Percentiles rank a stretch among this genome's conserved stretches.
These are phyloP conservation scores for Hibiscus tridactylites DNA, from an alignment of 345 rosid species.

Conservation along the genomic window DNA sequence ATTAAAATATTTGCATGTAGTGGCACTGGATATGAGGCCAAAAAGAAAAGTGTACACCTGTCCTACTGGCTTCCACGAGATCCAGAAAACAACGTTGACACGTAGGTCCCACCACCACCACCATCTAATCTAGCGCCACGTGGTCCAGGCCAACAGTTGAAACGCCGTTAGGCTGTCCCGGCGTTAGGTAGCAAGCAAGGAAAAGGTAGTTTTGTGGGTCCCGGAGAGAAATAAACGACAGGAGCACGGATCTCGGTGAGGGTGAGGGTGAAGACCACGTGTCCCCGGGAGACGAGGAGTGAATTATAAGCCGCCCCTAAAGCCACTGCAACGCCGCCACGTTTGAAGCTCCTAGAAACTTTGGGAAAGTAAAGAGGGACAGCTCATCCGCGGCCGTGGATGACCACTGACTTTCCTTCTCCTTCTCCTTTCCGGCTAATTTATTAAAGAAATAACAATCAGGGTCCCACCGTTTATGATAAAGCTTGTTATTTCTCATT, in stretches of 20 bases:
- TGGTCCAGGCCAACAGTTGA: slow-evolving; percentile 9
- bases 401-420: too few species aligned
- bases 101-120: slow-evolving; percentile 13
- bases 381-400: neutral
- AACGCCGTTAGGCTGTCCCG: slow-evolving; percentile 24
- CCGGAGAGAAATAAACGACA: slow-evolving; percentile 11
- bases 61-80: neutral
- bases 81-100: neutral
- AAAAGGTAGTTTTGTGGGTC: neutral
- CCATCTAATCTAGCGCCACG: slow-evolving; percentile 17
- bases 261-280: slow-evolving; percentile 24
- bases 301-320: neutral
- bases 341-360: neutral
- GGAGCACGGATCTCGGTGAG: slow-evolving; percentile 29
- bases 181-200: slow-evolving; percentile 27
- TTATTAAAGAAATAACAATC: too few species aligned
- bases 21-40: neutral
- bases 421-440: too few species aligned
- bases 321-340: neutral
- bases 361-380: neutral
- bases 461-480: too few species aligned
- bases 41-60: slow-evolving; percentile 11
- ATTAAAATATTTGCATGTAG: too few species aligned
- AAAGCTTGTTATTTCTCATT: too few species aligned
- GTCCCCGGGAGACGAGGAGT: slow-evolving; percentile 4